Conservation (phyloP, 1,284 basidiomycete genomes). For the Golubevia sp. region DNA sequence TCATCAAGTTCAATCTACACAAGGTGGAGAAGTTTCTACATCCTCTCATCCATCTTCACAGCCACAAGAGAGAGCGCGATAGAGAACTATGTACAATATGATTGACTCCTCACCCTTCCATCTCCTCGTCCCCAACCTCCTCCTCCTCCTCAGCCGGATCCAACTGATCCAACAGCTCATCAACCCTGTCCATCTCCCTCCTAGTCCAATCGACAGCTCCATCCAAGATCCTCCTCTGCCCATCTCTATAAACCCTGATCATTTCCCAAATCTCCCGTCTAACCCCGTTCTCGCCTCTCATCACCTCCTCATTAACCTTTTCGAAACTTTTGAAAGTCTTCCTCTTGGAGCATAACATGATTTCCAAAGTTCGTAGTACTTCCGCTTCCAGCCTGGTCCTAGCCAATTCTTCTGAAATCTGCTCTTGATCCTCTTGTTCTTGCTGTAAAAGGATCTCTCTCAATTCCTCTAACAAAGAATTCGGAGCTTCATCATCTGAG, state of each 20-base stretch:
- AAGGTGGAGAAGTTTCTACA: conserved; percentile 7
- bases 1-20: not conserved
- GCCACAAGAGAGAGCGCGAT: no score
- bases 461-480: not conserved
- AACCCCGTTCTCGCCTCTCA: not conserved
- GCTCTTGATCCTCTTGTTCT: not conserved
- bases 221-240: not conserved
- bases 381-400: conserved; percentile 10
- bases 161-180: not conserved
- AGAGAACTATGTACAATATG: no score
- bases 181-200: not conserved
- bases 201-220: conserved; percentile 1
- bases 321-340: conserved; percentile 15
- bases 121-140: conserved; percentile 25
- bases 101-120: no score
- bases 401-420: conserved; percentile 4
- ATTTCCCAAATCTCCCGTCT: not conserved
- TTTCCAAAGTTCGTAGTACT: conserved; percentile 20
- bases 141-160: conserved; percentile 16
- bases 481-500: not conserved
- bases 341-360: conserved; percentile 16
- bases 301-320: not conserved
- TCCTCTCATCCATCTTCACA: no score
- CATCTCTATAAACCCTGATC: not conserved
- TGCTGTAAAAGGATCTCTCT: not conserved